Percentiles rank a stretch among this genome's conserved stretches.
These are phyloP conservation scores for Pestalotiopsis sp. DNA, from an alignment of 2,329 filamentous ascomycete species.

Conservation along the genomic window DNA sequence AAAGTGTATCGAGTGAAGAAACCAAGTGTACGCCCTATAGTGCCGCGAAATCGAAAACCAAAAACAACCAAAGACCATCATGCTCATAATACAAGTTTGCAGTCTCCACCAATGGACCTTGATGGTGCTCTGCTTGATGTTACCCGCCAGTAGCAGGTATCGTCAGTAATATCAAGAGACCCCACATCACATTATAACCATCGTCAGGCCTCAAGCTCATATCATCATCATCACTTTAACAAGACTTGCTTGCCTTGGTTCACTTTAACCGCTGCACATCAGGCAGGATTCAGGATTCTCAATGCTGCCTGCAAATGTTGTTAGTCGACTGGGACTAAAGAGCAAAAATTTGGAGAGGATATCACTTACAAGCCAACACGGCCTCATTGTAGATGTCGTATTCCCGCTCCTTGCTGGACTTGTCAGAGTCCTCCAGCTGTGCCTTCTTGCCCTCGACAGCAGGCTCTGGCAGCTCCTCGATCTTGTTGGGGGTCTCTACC, in stretches of 20 bases:
- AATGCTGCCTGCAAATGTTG: constrained; percentile 70
- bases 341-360: too few relatives aligned
- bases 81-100: constrained; percentile 7
- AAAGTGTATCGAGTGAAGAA: not conserved
- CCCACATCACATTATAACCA: constrained; percentile 8
- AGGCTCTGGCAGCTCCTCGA: constrained; percentile 65
- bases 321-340: constrained; percentile 28
- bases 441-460: constrained; percentile 52
- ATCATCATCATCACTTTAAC: constrained; percentile 4
- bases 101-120: not conserved
- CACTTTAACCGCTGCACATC: constrained; percentile 91
- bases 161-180: constrained; percentile 3
- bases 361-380: constrained; percentile 76
- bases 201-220: constrained; percentile 10
- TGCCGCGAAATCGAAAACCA: not conserved
- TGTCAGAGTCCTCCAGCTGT: constrained; percentile 74
- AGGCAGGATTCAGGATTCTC: constrained; percentile 93
- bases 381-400: constrained; percentile 95
- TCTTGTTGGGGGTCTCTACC: constrained; percentile 53
- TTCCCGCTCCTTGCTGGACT: constrained; percentile 74
- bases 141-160: constrained; percentile 5
- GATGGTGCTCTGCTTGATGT: not conserved
- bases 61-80: not conserved
- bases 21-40: not conserved
- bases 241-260: not conserved